Evolutionary conservation across 23 red algal genomes (phyloP).

Genomic region (Gracilariopsis chorda): DNA sequence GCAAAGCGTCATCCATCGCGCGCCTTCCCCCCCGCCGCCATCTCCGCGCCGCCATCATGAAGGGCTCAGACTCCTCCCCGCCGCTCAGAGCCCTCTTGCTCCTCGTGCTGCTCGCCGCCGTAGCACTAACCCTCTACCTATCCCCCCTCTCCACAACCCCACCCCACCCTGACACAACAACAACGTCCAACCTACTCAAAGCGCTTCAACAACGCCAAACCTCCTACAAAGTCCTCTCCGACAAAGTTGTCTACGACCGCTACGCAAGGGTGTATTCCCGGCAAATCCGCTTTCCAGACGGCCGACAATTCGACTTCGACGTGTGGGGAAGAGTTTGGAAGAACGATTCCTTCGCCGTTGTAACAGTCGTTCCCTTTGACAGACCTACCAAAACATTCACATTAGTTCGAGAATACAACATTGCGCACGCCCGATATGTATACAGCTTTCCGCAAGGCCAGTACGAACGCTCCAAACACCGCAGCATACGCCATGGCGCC

Average conservation of each 20-base stretch:
- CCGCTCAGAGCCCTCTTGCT: not conserved
- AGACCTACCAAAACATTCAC: conserved; percentile 41
- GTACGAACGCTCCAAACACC: conserved; percentile 45
- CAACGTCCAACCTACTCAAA: conserved; percentile 16
- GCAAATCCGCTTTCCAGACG: conserved; percentile 26
- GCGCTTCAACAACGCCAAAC: conserved; percentile 7
- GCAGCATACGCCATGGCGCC: conserved; percentile 11
- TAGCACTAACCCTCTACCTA: not conserved
- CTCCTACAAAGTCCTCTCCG: conserved; percentile 17
- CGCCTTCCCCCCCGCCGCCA: too few relatives aligned
- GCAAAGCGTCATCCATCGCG: too few relatives aligned
- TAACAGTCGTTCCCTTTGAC: conserved; percentile 65
- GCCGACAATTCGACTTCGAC: conserved; percentile 30
- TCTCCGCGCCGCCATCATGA: too few relatives aligned
- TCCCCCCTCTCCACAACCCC: not conserved
- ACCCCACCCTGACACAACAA: conserved; percentile 6
- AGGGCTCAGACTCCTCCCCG: not conserved
- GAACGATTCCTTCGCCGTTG: conserved; percentile 67
- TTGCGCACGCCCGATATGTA: conserved; percentile 38
- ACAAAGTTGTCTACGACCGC: conserved; percentile 50
- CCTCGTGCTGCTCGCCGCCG: not conserved
- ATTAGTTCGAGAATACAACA: conserved; percentile 65
- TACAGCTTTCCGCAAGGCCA: conserved; percentile 66
- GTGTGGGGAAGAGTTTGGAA: conserved; percentile 64
- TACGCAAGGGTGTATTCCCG: conserved; percentile 70